These are phyloP conservation scores for Daldinia decipiens DNA, from an alignment of 495 filamentous ascomycete species.

Conservation along the genomic window DNA sequence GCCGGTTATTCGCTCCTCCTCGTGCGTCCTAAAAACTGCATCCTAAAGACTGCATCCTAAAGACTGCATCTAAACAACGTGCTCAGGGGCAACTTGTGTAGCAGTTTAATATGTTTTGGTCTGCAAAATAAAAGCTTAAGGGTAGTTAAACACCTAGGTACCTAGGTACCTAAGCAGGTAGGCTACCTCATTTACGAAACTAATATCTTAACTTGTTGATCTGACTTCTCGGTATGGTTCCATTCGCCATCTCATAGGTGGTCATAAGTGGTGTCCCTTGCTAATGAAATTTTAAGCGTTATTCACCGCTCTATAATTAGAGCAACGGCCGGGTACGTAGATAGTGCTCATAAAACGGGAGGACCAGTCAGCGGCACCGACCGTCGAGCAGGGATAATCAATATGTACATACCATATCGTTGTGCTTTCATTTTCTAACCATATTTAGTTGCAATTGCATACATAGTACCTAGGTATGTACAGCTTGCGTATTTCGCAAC, in stretches of 20 bases:
- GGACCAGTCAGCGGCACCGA: constrained; percentile 16
- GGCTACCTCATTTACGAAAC: constrained; percentile 6
- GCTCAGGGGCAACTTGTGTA: constrained; percentile 8
- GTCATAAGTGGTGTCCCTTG: neutral
- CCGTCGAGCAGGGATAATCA: constrained; percentile 15
- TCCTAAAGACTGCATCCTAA: constrained; percentile 22
- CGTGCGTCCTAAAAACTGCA: constrained; percentile 20
- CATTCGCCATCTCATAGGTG: neutral
- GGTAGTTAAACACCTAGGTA: constrained; percentile 1
- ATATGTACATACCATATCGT: too few species aligned
- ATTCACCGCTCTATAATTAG: constrained; percentile 35
- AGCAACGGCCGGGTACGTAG: constrained; percentile 19
- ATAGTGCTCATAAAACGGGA: constrained; percentile 9
- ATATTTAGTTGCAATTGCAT: constrained; percentile 4
- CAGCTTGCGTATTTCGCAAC: constrained; percentile 1
- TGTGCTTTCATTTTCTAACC: constrained; percentile 4
- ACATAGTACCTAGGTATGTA: neutral
- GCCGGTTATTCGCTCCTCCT: constrained; percentile 2
- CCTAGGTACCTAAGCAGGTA: neutral
- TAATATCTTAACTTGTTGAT: constrained; percentile 20
- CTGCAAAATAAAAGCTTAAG: constrained; percentile 8
- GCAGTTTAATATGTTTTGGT: constrained; percentile 10
- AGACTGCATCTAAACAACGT: constrained; percentile 21
- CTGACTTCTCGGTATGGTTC: constrained; percentile 4
- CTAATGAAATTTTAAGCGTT: neutral